phyloP scores from a whole-genome alignment of 805 yeast species.

The Yamadazyma insecticola region DNA sequence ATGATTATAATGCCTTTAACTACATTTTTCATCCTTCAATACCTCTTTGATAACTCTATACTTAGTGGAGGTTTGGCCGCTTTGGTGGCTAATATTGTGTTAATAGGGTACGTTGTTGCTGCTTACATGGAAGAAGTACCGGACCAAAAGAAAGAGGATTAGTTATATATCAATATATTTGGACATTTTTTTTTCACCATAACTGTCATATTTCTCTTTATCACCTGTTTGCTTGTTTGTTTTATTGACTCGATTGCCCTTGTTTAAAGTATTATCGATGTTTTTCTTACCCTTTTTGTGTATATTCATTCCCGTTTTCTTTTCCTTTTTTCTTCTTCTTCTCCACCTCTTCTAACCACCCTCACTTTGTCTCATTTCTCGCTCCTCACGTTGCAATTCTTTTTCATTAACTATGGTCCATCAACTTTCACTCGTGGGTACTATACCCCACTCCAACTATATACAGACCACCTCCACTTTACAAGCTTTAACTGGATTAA shows the following conservation, averaged over 20 bases:
- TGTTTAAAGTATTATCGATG: too few relatives aligned
- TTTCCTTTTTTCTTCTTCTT: background rate
- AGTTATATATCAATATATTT: too few relatives aligned
- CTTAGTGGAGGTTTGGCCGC: conserved; percentile 82
- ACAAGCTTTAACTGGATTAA: conserved; percentile 48
- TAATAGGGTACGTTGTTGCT: conserved; percentile 66
- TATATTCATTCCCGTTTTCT: too few relatives aligned
- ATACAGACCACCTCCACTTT: conserved; percentile 44
- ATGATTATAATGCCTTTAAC: conserved; percentile 68
- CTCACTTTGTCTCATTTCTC: conserved; percentile 2
- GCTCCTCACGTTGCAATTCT: background rate
- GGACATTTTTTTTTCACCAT: too few relatives aligned
- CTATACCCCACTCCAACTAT: conserved; percentile 38
- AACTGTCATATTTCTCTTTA: too few relatives aligned
- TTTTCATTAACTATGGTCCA: conserved; percentile 53
- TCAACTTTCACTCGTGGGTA: conserved; percentile 46
- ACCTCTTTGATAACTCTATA: conserved; percentile 47
- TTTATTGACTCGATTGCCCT: too few relatives aligned
- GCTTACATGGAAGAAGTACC: conserved; percentile 67
- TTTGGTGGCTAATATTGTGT: conserved; percentile 65
- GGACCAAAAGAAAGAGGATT: conserved; percentile 29
- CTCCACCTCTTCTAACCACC: background rate
- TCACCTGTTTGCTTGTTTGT: too few relatives aligned
- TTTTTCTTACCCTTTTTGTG: too few relatives aligned
- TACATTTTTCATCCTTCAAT: conserved; percentile 56